phyloP scores from a whole-genome alignment of 2,329 filamentous ascomycete species.

The Tolypocladium paradoxum region DNA sequence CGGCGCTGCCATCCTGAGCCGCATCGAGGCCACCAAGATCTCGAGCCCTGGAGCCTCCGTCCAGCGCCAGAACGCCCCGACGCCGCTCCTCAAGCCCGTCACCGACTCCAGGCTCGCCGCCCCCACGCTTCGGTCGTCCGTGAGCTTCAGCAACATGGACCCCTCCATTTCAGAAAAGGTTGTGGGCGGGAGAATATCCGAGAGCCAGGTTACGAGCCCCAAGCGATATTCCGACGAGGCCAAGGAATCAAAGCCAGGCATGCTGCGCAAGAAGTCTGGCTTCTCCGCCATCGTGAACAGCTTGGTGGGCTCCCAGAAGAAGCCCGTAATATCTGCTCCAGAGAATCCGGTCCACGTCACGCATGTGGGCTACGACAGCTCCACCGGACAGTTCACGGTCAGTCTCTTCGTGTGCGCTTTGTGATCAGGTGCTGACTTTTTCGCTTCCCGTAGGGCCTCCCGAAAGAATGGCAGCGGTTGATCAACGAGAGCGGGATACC shows the following conservation, averaged over 20 bases:
- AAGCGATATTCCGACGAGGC: slow-evolving; percentile 75
- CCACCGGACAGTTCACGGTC: slow-evolving; percentile 93
- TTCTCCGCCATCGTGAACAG: slow-evolving; percentile 84
- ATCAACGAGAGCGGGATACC: slow-evolving; percentile 93
- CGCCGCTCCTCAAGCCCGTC: slow-evolving; percentile 35
- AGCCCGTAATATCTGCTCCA: slow-evolving; percentile 90
- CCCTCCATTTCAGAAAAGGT: slow-evolving; percentile 25
- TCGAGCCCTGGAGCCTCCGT: slow-evolving; percentile 20
- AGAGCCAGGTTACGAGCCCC: slow-evolving; percentile 37
- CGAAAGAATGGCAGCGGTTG: slow-evolving; percentile 95
- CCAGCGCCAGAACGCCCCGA: slow-evolving; percentile 18
- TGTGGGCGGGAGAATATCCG: slow-evolving; percentile 22
- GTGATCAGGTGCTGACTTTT: background rate
- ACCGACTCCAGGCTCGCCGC: slow-evolving; percentile 39
- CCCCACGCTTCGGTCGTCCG: slow-evolving; percentile 53
- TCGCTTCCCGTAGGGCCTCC: slow-evolving; percentile 62
- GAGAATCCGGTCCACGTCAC: slow-evolving; percentile 97
- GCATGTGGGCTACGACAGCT: slow-evolving; percentile 93
- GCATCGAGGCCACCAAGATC: slow-evolving; percentile 42
- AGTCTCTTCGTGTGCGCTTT: slow-evolving; percentile 21
- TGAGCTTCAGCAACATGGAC: slow-evolving; percentile 35
- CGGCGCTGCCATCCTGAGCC: slow-evolving; percentile 49
- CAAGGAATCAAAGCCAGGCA: slow-evolving; percentile 48
- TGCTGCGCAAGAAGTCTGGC: slow-evolving; percentile 73
- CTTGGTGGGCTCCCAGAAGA: slow-evolving; percentile 72